Evolutionary conservation across 1,284 basidiomycete genomes (phyloP), one percentile per base, ranked within the genome.

Genomic region (Leccinum olivaceoglutinosum): DNA sequence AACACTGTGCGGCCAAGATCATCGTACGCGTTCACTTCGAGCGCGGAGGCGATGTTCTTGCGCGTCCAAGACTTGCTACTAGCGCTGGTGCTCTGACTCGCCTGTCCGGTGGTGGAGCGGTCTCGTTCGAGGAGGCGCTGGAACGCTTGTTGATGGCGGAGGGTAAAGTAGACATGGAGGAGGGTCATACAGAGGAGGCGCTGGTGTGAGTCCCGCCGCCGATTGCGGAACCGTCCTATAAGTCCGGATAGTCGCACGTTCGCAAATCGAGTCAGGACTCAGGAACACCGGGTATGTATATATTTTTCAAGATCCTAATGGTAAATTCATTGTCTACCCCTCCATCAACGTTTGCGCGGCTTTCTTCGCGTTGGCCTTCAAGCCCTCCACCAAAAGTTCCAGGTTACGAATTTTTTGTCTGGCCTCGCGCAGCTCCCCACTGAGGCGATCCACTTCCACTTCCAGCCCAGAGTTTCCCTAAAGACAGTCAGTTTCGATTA

Each of bases 101-200:
- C 63, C 65, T 72, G 73, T 63, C 29, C 12, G 25, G 73, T 79
- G 44, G 29, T 62, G 34, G 69, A 63, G 54, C 69, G 66, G 60
- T 73, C 73, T 57, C 68, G 68, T 70, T 92, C 88, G 72, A 94
- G 85, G 75, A 90, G 82, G 71, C 89, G 88, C 74, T 91, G 87
- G 77, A 94, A 94, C 64, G 85, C 89, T 78, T 89, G 88, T 77
- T 90, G 84, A 76, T 92, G 87, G 72, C 87, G 83, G 76, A 88
- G 84, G 75, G 82, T 75, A 73, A 90, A 92, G 77, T 89, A 83
- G 64, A 82, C 89, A 91, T 94, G 92, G 79, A 94, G 88, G 77
- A 83, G 79, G 81, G 80, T 89, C 88, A 90, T 41, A 73, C 84
- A 85, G 77, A 60, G 68, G 38, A 38, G 38, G 36, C 36, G 36